These are phyloP conservation scores for Aspergillus intermedius DNA, from an alignment of 2,329 filamentous ascomycete genomes.

Conservation along the genomic window DNA sequence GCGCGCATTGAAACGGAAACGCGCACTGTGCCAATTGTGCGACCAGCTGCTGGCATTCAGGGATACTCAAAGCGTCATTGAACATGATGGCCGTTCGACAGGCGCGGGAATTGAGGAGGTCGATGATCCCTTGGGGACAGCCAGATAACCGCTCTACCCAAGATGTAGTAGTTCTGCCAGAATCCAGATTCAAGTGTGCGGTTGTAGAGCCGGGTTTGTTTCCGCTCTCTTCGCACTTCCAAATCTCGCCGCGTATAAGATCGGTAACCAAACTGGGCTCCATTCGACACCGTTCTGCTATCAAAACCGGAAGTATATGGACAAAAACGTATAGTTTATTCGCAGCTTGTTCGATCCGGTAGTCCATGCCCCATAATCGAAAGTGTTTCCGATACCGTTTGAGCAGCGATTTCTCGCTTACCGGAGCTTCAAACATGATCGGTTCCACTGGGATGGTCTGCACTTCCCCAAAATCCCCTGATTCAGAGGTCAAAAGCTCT, in stretches of 20 bases:
- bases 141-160: conserved; percentile 61
- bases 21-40: conserved; percentile 33
- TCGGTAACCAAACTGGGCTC: conserved; percentile 68
- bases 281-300: conserved; percentile 66
- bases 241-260: conserved; percentile 68
- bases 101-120: conserved; percentile 48
- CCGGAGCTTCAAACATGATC: conserved; percentile 59
- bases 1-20: conserved; percentile 47
- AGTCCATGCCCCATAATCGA: conserved; percentile 66
- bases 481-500: conserved; percentile 40
- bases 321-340: conserved; percentile 26
- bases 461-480: conserved; percentile 5
- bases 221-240: conserved; percentile 53
- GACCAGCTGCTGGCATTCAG: conserved; percentile 36
- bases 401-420: conserved; percentile 56
- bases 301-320: conserved; percentile 59
- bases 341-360: conserved; percentile 38
- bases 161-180: background rate
- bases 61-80: conserved; percentile 36
- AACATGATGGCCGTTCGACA: conserved; percentile 48
- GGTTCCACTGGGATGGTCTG: conserved; percentile 32
- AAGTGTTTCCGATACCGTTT: conserved; percentile 52
- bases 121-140: conserved; percentile 69
- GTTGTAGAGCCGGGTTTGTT: background rate
- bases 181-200: background rate